A percentile compares a stretch with the other conserved stretches of the same genome.
Conservation (phyloP, 768 basidiomycete genomes). For the Rubroboletus satanas region DNA sequence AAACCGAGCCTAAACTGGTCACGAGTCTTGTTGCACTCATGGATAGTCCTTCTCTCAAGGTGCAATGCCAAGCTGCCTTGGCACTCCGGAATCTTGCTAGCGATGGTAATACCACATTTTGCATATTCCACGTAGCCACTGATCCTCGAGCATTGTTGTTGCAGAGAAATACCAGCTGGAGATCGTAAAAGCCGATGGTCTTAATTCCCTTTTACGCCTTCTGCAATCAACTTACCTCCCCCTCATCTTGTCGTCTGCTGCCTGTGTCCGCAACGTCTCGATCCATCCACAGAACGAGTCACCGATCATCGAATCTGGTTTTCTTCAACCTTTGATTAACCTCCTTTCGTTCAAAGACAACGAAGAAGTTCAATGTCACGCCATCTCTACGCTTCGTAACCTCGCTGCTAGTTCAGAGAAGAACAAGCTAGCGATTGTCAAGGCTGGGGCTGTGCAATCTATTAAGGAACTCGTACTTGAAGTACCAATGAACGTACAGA, state of each 20-base stretch:
- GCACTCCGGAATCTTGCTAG: constrained; percentile 95
- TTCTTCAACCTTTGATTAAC: constrained; percentile 93
- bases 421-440: constrained; percentile 97
- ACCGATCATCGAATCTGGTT: constrained; percentile 98
- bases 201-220: constrained; percentile 87
- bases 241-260: constrained; percentile 95
- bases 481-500: constrained; percentile 95
- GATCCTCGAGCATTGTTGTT: neutral
- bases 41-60: constrained; percentile 96
- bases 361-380: constrained; percentile 99
- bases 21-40: constrained; percentile 90
- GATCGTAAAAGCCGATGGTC: constrained; percentile 93
- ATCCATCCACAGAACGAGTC: constrained; percentile 99
- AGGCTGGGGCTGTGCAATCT: constrained; percentile 93
- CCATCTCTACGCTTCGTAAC: constrained; percentile 95
- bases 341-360: constrained; percentile 98
- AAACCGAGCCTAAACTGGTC: constrained; percentile 92
- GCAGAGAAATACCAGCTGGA: constrained; percentile 98
- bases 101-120: constrained; percentile 57
- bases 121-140: constrained; percentile 17
- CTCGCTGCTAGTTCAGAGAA: constrained; percentile 96
- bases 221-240: constrained; percentile 96
- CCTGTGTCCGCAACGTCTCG: constrained; percentile 98
- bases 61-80: constrained; percentile 96
- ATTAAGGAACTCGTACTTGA: constrained; percentile 96